phyloP scores from a whole-genome alignment of 2,329 filamentous ascomycete genomes.

The Stemphylium lycopersici region DNA sequence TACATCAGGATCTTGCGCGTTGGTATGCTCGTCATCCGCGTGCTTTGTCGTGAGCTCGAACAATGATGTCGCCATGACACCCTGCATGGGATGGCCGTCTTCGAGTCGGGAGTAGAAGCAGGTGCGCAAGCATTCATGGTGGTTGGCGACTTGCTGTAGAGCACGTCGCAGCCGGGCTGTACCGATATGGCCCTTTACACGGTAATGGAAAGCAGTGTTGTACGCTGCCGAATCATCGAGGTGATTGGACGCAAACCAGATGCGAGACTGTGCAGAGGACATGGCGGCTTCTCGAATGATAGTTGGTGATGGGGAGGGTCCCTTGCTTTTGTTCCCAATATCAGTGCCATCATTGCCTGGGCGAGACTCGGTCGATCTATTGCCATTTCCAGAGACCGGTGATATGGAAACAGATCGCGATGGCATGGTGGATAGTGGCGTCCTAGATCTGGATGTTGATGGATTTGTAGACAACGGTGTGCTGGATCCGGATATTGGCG shows the following conservation, averaged over 20 bases:
- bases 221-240: neutral
- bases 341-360: neutral
- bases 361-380: neutral
- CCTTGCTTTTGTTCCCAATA: neutral
- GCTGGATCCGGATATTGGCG: too few relatives aligned
- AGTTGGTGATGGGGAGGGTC: too few relatives aligned
- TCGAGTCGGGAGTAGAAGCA: neutral
- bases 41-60: too few relatives aligned
- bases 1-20: too few relatives aligned
- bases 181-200: neutral
- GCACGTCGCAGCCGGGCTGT: neutral
- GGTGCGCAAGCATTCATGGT: neutral
- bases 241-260: neutral
- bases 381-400: neutral
- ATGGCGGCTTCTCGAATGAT: neutral
- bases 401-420: too few relatives aligned
- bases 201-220: neutral
- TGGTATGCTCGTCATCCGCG: too few relatives aligned
- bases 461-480: too few relatives aligned
- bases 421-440: too few relatives aligned
- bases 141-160: neutral
- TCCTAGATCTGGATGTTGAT: too few relatives aligned
- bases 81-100: too few relatives aligned
- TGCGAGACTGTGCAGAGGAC: neutral
- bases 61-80: too few relatives aligned